Evolutionary conservation across 192 early-diverging fungal genomes (phyloP).

Genomic region (Podila clonocystis): DNA sequence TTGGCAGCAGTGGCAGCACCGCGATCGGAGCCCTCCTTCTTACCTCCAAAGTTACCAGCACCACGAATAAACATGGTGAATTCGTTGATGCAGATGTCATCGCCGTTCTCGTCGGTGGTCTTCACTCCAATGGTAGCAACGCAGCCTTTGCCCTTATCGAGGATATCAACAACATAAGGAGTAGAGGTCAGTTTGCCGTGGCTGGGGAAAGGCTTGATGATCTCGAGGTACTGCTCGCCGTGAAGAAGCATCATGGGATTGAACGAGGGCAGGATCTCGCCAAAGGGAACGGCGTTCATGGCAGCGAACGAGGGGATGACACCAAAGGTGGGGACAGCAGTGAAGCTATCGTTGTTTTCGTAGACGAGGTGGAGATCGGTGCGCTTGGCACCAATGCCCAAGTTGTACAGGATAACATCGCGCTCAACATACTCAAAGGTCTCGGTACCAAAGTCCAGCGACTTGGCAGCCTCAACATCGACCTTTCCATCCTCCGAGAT

Average conservation of each 20-base stretch:
- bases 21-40: constrained; percentile 75
- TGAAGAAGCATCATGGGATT: constrained; percentile 98
- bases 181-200: constrained; percentile 80
- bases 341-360: constrained; percentile 88
- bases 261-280: constrained; percentile 80
- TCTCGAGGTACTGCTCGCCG: constrained; percentile 95
- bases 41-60: constrained; percentile 87
- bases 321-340: constrained; percentile 91
- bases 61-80: constrained; percentile 96
- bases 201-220: constrained; percentile 89
- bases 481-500: constrained; percentile 57
- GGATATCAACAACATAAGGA: constrained; percentile 87
- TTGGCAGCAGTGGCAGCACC: constrained; percentile 86
- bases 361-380: constrained; percentile 91
- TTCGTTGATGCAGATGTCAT: constrained; percentile 86
- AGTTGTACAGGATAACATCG: constrained; percentile 93
- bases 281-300: constrained; percentile 74
- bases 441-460: constrained; percentile 59
- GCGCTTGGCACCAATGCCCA: constrained; percentile 93
- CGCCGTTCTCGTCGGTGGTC: constrained; percentile 78
- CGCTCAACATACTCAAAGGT: constrained; percentile 83
- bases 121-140: constrained; percentile 83
- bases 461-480: constrained; percentile 73
- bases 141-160: constrained; percentile 98
- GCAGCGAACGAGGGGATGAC: constrained; percentile 86